Conservation (phyloP, 1,139 yeast species). For the Debaryomyces sp. region DNA sequence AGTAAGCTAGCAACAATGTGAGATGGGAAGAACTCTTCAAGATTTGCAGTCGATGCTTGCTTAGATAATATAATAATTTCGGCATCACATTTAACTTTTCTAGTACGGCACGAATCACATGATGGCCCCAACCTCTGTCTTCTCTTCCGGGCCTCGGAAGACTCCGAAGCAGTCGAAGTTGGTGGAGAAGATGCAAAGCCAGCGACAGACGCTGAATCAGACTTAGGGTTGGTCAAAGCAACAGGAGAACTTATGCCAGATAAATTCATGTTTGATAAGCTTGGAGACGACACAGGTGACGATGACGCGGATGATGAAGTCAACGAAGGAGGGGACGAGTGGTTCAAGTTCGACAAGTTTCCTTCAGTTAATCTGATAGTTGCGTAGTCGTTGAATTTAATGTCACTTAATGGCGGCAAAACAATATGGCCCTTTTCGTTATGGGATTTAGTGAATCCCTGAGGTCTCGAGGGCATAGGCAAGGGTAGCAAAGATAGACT, state of each 20-base stretch:
- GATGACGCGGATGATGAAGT: constrained; percentile 14
- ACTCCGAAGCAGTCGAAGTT: constrained; percentile 1
- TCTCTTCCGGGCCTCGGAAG: constrained; percentile 27
- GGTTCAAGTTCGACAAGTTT: constrained; percentile 14
- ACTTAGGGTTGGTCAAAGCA: constrained; percentile 4
- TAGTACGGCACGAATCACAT: constrained; percentile 70
- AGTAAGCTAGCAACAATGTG: constrained; percentile 8
- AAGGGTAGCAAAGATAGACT: constrained; percentile 11
- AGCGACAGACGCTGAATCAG: not conserved
- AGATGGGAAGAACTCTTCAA: not conserved
- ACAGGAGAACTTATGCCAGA: constrained; percentile 6
- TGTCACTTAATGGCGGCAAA: constrained; percentile 19
- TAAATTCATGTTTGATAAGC: constrained; percentile 8
- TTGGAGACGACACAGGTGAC: constrained; percentile 14
- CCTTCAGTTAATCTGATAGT: constrained; percentile 19
- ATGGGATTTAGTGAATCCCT: not conserved
- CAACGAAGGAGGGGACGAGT: constrained; percentile 17
- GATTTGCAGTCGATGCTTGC: constrained; percentile 9
- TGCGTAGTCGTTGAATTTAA: constrained; percentile 1
- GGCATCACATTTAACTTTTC: constrained; percentile 78
- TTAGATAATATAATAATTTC: constrained; percentile 41
- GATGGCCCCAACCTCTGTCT: constrained; percentile 76
- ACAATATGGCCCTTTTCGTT: constrained; percentile 14
- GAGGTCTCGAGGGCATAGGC: constrained; percentile 7
- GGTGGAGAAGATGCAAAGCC: not conserved